These are phyloP conservation scores for Clarireedia homoeocarpa DNA, from an alignment of 2,329 filamentous ascomycete genomes.

Conservation along the genomic window DNA sequence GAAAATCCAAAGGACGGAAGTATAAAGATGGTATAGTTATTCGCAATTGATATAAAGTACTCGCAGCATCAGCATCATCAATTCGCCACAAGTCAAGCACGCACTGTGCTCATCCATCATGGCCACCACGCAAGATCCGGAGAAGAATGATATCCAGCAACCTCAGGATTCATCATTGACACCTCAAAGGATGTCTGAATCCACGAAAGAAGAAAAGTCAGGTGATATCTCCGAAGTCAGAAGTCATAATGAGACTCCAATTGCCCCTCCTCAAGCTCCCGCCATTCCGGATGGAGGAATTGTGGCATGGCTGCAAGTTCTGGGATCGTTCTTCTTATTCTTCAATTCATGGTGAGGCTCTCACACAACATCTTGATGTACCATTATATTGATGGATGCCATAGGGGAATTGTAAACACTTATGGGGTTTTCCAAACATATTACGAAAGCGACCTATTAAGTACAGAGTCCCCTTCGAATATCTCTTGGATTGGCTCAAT, in stretches of 20 bases:
- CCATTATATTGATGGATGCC: neutral
- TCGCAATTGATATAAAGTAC: no score
- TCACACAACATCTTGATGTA: neutral
- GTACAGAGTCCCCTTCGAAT: slow-evolving; percentile 31
- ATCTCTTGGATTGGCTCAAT: slow-evolving; percentile 42
- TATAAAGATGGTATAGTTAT: no score
- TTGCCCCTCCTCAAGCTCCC: neutral
- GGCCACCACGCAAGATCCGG: no score
- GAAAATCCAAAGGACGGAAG: no score
- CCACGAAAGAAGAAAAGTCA: neutral
- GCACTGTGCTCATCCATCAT: no score
- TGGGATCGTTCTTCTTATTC: slow-evolving; percentile 43
- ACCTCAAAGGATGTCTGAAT: neutral
- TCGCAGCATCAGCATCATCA: no score
- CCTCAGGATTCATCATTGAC: no score
- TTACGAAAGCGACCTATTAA: slow-evolving; percentile 36
- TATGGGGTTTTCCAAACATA: slow-evolving; percentile 49
- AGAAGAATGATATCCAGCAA: neutral
- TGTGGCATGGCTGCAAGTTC: slow-evolving; percentile 47
- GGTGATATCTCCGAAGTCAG: neutral
- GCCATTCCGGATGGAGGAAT: slow-evolving; percentile 39
- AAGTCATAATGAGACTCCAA: neutral
- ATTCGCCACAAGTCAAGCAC: no score
- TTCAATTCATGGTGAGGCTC: slow-evolving; percentile 42
- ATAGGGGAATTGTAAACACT: slow-evolving; percentile 34